Base-by-base conservation (phyloP, 2,329 filamentous ascomycete genomes). In the Fusarium poae region DNA sequence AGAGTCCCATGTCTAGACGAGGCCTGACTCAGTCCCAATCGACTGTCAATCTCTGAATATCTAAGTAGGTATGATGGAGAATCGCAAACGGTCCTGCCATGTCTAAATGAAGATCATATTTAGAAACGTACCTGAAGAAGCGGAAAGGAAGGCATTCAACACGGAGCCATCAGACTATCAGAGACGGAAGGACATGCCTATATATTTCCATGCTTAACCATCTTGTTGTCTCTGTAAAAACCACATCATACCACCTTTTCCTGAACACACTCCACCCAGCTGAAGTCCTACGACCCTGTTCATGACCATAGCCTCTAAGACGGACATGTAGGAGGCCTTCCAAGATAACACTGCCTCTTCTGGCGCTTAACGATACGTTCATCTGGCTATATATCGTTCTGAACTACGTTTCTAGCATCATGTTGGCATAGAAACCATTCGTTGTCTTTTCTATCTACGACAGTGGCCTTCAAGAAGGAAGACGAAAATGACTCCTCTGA, bases 361-460 rank as follows among this genome's bases (percentile, higher is more conserved):
- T 23, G 55, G 62, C 62, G 71, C 69, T 57, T 71, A 54, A 34
- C 9, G 25, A 40, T 23, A 42, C n/a, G 11, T 4, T 23, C 16
- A 7, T 5, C 20, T 27, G 29, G 43, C 56, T 74, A 74, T 70
- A 74, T 74, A 71, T 49, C 40, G 23, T n/a, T 32, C 18, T 30
- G 12, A 8, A 25, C 29, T 21, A 35, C 20, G 13, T 39, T 25
- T 20, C 40, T 20, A 30, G 16, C 16, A 34, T 23, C 12, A n/a
- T 59, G 61, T 67, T 68, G 66, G 70, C 63, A 51, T 56, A 72
- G 55, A 63, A 65, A 69, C 68, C 37, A 58, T 40, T 48, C n/a
- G 34, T 27, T 39, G 21, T 43, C 39, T 45, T 43, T 49, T 21
- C 27, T 44, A 40, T 21, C 30, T 39, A 51, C 32, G 21, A 35